Evolutionary conservation across 306 rosid species (phyloP), one percentile per base, ranked within the genome.

Genomic region (Corylus americana): DNA sequence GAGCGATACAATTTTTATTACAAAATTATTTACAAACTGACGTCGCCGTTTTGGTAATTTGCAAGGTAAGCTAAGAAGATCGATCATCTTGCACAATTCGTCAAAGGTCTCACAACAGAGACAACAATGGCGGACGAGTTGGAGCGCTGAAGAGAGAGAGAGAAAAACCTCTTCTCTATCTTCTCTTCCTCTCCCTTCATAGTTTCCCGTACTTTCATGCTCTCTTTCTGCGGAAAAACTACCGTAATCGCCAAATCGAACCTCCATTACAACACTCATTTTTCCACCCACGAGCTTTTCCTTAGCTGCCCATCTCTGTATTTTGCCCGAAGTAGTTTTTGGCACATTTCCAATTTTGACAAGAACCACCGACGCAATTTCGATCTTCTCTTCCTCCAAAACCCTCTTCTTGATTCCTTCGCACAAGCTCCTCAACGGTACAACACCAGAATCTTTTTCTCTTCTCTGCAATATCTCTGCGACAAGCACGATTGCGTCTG

Each of bases 241-340:
- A 1, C 59, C 70, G 27, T 49, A 77, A 25, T 63, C 45, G 11
- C 86, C 91, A 72, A 90, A 87, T 42, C 61, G n/a, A 84, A 83
- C 63, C 79, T 87, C 89, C 92, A 84, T 90, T 35, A 93, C 12
- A 66, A 89, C 57, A 0, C 54, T 47, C 92, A 90, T 84, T 81
- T 86, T 71, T 1, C 96, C 96, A 1, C 61, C 81, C 39, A 67
- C 68, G 20, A 92, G 82, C 83, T 74, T 89, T 74, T 92, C 85
- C 84, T 79, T 89, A 8, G 91, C 87, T 9, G 70, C 86, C 90
- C 86, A 82, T 79, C 97, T 85, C 57, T 83, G 87, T 57, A 92
- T 71, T 67, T 92, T 94, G 1, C 98, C 98, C 3, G 94, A 94
- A 61, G 96, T 90, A 2, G 97, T 94, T 82, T 92, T 94, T 0